phyloP scores from a whole-genome alignment of 2,329 filamentous ascomycete species.

The Botrytis sinoallii region DNA sequence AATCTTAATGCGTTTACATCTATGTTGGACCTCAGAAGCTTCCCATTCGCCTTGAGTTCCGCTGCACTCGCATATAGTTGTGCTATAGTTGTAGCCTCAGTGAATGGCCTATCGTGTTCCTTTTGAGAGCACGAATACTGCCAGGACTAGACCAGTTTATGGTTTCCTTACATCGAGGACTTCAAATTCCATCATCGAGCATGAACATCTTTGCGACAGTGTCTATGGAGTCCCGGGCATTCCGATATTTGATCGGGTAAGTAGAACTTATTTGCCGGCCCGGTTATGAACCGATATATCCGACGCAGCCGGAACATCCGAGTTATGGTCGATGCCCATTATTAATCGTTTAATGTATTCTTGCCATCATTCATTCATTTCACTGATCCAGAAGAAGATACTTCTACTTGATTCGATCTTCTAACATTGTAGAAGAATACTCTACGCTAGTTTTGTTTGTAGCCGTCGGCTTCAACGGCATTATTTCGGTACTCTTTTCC shows the following conservation, averaged over 20 bases:
- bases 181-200: background rate
- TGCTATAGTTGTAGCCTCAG: background rate
- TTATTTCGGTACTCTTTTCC: conserved; percentile 1
- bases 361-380: background rate
- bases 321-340: background rate
- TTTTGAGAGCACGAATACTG: background rate
- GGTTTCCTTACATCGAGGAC: too few species aligned
- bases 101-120: background rate
- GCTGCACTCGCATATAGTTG: background rate
- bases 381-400: too few species aligned
- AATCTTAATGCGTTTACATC: background rate
- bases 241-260: background rate
- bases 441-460: background rate
- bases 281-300: background rate
- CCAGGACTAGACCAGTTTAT: too few species aligned
- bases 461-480: background rate
- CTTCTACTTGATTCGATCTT: background rate
- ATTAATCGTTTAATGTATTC: background rate
- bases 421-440: too few species aligned
- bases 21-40: background rate
- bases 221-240: background rate
- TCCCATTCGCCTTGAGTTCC: background rate
- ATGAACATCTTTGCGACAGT: background rate
- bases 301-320: background rate
- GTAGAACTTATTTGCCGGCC: background rate